Base-by-base conservation (phyloP, 768 basidiomycete species). In the Suillus placidus region DNA sequence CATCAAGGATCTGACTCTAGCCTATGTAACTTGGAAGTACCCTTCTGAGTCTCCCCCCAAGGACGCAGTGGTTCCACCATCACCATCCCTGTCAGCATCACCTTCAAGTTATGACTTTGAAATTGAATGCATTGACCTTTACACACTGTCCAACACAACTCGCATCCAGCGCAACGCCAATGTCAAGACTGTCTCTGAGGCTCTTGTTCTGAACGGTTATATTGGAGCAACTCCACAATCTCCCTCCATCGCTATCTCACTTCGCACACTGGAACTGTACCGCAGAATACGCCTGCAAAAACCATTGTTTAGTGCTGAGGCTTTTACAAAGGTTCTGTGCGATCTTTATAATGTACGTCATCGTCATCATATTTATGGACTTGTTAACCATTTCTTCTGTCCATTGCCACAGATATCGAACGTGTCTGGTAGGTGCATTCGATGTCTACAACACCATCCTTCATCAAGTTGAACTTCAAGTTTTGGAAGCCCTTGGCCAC, bases 401-500 rank as follows among this genome's bases (percentile, higher is more conserved):
- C 6, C 80, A 77, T 63, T 64, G 52, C 7, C 68, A 63, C 6
- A 49, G 54, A 2, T 71, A 71, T 60, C 69, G 71, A 5, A 68
- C 52, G 0, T 61, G 69, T 10, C 67, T 84, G 26, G 70, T 74
- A 1, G 69, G 74, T 34, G 68, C 78, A 9, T 80, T 77, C 61
- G 79, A 82, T 56, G 49, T 77, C 0, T 83, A 80, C 63, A 72
- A 81, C 16, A 40, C 58, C 0, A 74, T 81, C 13, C 60, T 57
- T 0, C 67, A 64, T 0, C 20, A 8, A 0, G 70, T 80, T 18
- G 62, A 78, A 18, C 16, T 14, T 2, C 65, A 58, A 1, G 69
- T 82, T 23, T 40, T 66, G 5, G 26, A 18, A 13, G 70, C 66
- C 4, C 72, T 83, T 23, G 72, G 72, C 1, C 69, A 72, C 0